Base-by-base conservation (phyloP, 441 rosid species). In the Syzygium syzygioides region DNA sequence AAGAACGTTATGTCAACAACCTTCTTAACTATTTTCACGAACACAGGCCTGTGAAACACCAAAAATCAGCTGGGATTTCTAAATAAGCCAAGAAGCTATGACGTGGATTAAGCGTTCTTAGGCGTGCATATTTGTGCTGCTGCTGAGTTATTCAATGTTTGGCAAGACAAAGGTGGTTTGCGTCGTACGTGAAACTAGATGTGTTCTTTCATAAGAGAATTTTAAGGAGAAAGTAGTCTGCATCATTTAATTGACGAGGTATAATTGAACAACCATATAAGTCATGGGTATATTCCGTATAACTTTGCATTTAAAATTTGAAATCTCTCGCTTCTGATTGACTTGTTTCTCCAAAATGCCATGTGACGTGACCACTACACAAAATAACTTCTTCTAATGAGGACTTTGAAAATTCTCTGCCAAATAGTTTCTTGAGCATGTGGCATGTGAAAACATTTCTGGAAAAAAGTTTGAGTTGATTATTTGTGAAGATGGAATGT, bases 21-120 rank as follows among this genome's bases (percentile, higher is more conserved):
- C 90, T 89, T 86, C 79, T 92, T 34, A 86, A 87, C 59, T 62
- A 60, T 87, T 87, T 92, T 41, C 64, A 54, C n/a, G 85, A 8
- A n/a, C 87, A 86, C 59, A 86, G 32, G 28, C 32, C 9, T 19
- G 26, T 76, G 54, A 87, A 66, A 4, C 41, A 34, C 79, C 41
- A 8, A 17, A 66, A 17, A 66, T 17, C 79, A 17, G 20, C 18
- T 17, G 79, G 79, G 79, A 32, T 32, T 66, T 32, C 45, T 25
- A 66, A 23, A 12, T 66, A 9, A 66, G 4, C 41, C 13, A 32
- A 32, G 45, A 32, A 66, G 76, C 20, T 30, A 32, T 66, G 79
- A 66, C 13, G 45, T 32, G 41, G 37, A 30, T 64, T 64, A 18
- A 30, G 20, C 10, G 12, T 64, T 62, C 37, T 62, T n/a, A 62